Evolutionary conservation across 768 basidiomycete species (phyloP), one percentile per base, ranked within the genome.

Genomic region (Lyophyllum decastes): DNA sequence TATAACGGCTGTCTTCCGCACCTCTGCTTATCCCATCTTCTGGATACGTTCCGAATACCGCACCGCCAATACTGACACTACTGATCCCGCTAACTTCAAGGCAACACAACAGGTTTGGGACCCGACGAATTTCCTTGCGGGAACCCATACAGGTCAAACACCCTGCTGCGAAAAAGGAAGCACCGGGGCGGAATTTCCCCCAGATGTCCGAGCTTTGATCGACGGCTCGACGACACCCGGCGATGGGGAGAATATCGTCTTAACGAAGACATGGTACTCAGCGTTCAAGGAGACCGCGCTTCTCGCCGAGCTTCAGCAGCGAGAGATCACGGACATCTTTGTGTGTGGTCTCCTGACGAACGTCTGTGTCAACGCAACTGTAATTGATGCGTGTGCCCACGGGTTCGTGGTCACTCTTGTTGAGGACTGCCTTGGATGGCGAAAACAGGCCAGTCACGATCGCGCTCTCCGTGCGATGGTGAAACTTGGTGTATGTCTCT

Each of bases 251-350:
- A 62, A 54, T 48, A 51, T 56, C 8, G 53, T 67, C 50, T 22
- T 70, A 24, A 67, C 61, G 7, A 72, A 72, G 35, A 62, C 58
- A 14, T 65, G 63, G 63, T 68, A 66, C 48, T 67, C 70, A 7
- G 65, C 64, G 12, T 71, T 68, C 56, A 69, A 71, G 49, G 68
- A 66, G 12, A 68, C 64, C 12, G 40, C 55, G 12, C 59, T 70
- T 26, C 54, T 55, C 21, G 47, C 44, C 21, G 59, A 65, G 33
- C 57, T 71, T 21, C 43, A 52, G 38, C 47, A 52, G 9, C 60
- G 58, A 14, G 54, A 56, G 17, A 64, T 65, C 27, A 66, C 61
- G 30, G 50, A 64, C 34, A 26, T 70, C n/a, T 68, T 61, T 25
- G 38, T 68, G 5, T 58, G 64, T 19, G 69, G 68, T 10, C 55